Base-by-base conservation (phyloP, 1,139 yeast species). In the Pichia terricola region DNA sequence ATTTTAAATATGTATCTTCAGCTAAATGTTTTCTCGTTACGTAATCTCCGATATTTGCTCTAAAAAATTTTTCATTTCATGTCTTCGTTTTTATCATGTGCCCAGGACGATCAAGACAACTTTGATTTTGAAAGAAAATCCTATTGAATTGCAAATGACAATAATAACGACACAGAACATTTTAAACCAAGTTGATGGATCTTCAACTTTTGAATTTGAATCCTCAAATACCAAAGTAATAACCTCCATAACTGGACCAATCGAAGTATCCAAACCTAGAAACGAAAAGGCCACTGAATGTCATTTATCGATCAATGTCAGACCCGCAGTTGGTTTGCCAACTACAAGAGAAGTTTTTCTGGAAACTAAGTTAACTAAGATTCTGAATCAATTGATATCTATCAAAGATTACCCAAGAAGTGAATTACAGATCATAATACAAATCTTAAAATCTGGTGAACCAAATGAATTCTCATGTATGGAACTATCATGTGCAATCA, bases 181-280 rank as follows among this genome's bases (percentile, higher is more conserved):
- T 2, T 61, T 84, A 43, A 63, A 66, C 42, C 73, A 78, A 50
- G 89, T 80, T 1, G 95, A 86, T 60, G 96, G 96, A 2, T 85
- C 95, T 2, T 80, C 94, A 0, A 75, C 74, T 40, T 67, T 82
- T 51, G 59, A 64, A 27, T 60, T 67, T 26, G 74, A 71, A 6
- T 62, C 60, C 26, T 30, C 32, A 8, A 30, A 10, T 8, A 77
- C 86, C 1, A 75, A 76, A 50, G 79, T 84, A 6, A 63, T 87
- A 3, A 78, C 82, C 37, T 79, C 95, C 0, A 89, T 89, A 1
- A 75, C 89, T 1, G 98, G 98, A 0, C 98, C 98, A 0, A 73
- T 89, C 40, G 97, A 89, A 57, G 85, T 89, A 9, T 35, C 50
- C 2, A 83, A 82, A 61, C 64, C 76, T 25, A 74, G 94, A 54